A percentile compares a stretch with the other conserved stretches of the same genome.
These are phyloP conservation scores for Cymbopogon flexuosus DNA, from an alignment of 202 grass and related monocot species.

Conservation along the genomic window DNA sequence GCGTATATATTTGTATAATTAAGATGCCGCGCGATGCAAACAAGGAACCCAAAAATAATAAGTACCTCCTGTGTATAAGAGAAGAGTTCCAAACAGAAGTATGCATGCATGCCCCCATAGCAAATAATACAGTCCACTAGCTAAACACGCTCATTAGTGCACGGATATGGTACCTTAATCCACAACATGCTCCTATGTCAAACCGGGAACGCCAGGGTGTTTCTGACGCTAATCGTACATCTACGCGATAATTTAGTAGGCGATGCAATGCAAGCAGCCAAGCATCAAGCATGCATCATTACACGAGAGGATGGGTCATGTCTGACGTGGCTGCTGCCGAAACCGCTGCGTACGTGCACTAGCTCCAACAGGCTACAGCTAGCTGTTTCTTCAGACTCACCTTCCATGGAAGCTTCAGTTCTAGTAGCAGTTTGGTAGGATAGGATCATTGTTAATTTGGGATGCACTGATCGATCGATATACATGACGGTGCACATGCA, in stretches of 20 bases:
- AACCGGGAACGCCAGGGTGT: constrained; percentile 26
- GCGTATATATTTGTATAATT: neutral
- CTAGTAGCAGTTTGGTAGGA: neutral
- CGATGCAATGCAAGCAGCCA: too few relatives aligned
- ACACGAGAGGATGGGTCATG: neutral
- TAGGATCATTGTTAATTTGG: neutral
- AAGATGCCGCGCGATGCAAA: neutral
- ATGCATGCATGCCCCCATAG: neutral
- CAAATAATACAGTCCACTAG: neutral
- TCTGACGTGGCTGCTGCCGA: constrained; percentile 24
- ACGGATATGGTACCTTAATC: neutral
- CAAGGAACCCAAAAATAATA: neutral
- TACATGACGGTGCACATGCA: constrained; percentile 34
- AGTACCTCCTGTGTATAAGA: too few relatives aligned
- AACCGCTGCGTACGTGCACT: neutral
- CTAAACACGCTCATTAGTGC: neutral
- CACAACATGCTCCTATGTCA: neutral
- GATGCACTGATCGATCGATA: too few relatives aligned
- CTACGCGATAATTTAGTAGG: neutral
- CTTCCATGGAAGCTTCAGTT: constrained; percentile 35
- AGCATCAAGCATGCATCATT: neutral
- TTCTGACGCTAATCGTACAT: constrained; percentile 1
- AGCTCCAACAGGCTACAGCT: neutral
- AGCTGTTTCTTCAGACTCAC: neutral
- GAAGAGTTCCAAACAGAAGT: neutral